phyloP scores from a whole-genome alignment of 495 filamentous ascomycete genomes.

The Pseudomonodictys pantanalensis region DNA sequence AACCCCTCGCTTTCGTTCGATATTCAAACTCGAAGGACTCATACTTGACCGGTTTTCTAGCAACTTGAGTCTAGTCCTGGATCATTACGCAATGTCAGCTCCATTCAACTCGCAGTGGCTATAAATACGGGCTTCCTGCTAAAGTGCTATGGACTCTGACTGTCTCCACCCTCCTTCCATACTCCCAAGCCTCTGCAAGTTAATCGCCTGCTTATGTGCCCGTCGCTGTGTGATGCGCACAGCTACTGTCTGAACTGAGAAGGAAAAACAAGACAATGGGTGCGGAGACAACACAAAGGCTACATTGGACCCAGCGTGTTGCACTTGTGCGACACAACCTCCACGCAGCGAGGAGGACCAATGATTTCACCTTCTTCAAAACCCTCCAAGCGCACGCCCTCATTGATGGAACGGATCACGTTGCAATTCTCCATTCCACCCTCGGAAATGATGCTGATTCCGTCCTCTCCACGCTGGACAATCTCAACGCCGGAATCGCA shows the following conservation, averaged over 20 bases:
- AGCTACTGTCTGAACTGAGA: background rate
- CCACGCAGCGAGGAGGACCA: constrained; percentile 39
- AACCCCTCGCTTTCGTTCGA: too few relatives aligned
- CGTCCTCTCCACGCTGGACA: constrained; percentile 39
- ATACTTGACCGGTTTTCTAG: too few relatives aligned
- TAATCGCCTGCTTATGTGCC: too few relatives aligned
- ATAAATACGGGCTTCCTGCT: too few relatives aligned
- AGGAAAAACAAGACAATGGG: constrained; percentile 10
- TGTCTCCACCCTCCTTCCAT: too few relatives aligned
- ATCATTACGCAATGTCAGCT: too few relatives aligned
- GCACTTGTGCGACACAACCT: constrained; percentile 42
- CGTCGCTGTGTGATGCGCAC: background rate
- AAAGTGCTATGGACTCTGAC: too few relatives aligned
- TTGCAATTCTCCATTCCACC: constrained; percentile 35
- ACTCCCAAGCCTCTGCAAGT: too few relatives aligned
- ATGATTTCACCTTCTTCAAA: constrained; percentile 44
- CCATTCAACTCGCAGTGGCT: too few relatives aligned
- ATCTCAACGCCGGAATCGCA: constrained; percentile 42
- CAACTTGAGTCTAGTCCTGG: too few relatives aligned
- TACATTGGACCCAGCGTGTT: constrained; percentile 42
- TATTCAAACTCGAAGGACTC: too few relatives aligned
- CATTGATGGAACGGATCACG: constrained; percentile 39
- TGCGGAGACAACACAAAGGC: constrained; percentile 23
- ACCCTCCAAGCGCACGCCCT: constrained; percentile 37
- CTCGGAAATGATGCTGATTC: constrained; percentile 39